phyloP scores from a whole-genome alignment of 2,329 filamentous ascomycete species.

The Rhynchosporium agropyri region DNA sequence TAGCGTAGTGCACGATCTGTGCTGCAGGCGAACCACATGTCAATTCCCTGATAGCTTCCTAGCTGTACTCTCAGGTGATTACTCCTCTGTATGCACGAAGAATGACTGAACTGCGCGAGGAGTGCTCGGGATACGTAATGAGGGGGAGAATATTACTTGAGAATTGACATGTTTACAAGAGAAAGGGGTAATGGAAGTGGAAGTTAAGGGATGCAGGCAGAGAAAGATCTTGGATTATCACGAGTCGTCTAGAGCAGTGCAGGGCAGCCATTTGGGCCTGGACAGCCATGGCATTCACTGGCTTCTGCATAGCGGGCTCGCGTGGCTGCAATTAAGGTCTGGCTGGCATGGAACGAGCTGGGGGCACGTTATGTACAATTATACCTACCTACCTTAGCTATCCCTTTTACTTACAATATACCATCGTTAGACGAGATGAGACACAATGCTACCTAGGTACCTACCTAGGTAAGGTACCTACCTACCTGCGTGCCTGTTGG shows the following conservation, averaged over 20 bases:
- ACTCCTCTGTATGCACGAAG: no score
- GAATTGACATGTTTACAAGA: constrained; percentile 7
- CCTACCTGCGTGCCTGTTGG: no score
- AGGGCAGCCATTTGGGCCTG: background rate
- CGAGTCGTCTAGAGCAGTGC: constrained; percentile 1
- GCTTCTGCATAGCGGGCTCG: constrained; percentile 1
- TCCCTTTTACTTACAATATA: background rate
- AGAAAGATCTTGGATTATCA: constrained; percentile 5
- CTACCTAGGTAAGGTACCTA: no score
- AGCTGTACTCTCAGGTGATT: constrained; percentile 1
- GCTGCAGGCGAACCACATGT: constrained; percentile 15
- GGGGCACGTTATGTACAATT: background rate
- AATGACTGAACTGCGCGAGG: constrained; percentile 1
- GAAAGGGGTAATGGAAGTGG: constrained; percentile 8
- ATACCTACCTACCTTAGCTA: no score
- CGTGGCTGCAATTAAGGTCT: constrained; percentile 1
- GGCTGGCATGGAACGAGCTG: background rate
- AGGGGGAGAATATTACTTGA: constrained; percentile 13
- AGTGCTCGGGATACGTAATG: constrained; percentile 12
- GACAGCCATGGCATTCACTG: background rate
- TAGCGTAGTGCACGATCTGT: background rate
- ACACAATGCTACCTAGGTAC: background rate
- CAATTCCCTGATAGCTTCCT: background rate
- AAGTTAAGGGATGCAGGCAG: background rate
- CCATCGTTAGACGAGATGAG: constrained; percentile 1